phyloP scores from a whole-genome alignment of 1,139 yeast species.

The Taphrina communis region DNA sequence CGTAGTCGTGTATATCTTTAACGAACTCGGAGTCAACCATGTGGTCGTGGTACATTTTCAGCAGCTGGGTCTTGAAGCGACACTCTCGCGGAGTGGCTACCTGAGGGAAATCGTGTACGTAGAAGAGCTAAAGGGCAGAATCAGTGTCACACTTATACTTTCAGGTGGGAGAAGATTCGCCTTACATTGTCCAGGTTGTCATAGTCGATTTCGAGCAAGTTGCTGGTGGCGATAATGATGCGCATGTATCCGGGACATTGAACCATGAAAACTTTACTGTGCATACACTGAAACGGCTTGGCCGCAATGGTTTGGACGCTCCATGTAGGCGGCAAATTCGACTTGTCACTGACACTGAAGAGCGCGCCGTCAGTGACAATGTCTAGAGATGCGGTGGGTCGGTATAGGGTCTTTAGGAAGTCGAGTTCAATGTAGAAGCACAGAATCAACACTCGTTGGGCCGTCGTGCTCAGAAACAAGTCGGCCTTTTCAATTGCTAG shows the following conservation, averaged over 20 bases:
- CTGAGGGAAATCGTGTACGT: slow-evolving; percentile 13
- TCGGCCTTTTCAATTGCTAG: background rate
- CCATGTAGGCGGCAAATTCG: slow-evolving; percentile 1
- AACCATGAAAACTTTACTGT: slow-evolving; percentile 1
- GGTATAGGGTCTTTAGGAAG: background rate
- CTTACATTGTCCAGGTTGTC: slow-evolving; percentile 16
- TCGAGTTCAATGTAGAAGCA: slow-evolving; percentile 23
- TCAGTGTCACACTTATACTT: no score
- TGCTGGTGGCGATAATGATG: slow-evolving; percentile 9
- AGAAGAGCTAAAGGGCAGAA: background rate
- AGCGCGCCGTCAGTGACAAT: slow-evolving; percentile 4
- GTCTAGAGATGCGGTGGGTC: background rate
- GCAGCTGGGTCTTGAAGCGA: slow-evolving; percentile 3
- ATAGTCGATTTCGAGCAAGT: slow-evolving; percentile 6
- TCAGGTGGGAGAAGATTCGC: no score
- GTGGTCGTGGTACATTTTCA: slow-evolving; percentile 2
- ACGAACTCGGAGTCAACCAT: slow-evolving; percentile 4
- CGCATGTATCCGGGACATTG: background rate
- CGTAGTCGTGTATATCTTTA: background rate
- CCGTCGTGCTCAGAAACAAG: background rate
- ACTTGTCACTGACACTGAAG: background rate
- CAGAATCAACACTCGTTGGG: background rate
- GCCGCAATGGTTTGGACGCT: background rate
- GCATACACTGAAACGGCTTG: slow-evolving; percentile 15
- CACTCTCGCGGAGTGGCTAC: background rate